Evolutionary conservation across 345 rosid genomes (phyloP).

Genomic region (Salix purpurea): DNA sequence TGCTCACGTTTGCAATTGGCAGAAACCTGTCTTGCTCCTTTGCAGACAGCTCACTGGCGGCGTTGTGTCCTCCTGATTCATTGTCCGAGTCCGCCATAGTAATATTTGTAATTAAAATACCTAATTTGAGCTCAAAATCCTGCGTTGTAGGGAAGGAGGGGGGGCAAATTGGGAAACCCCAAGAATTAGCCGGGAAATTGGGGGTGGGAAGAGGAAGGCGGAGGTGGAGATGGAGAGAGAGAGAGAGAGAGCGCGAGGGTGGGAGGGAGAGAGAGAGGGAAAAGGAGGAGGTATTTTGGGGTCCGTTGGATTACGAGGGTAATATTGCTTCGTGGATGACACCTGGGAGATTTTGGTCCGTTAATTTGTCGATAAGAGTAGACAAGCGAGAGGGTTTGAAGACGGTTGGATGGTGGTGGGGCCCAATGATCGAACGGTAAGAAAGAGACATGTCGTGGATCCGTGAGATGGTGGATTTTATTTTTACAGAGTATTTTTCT

Average conservation of each 20-base stretch:
- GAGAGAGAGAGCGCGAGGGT: background rate
- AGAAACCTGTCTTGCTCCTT: constrained; percentile 68
- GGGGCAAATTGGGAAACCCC: background rate
- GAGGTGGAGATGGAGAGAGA: background rate
- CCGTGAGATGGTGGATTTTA: background rate
- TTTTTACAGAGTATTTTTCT: constrained; percentile 7
- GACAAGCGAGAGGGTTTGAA: constrained; percentile 10
- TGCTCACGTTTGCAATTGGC: constrained; percentile 73
- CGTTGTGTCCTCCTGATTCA: constrained; percentile 51
- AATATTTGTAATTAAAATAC: background rate
- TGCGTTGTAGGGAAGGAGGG: background rate
- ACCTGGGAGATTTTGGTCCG: constrained; percentile 44
- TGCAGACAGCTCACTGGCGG: constrained; percentile 31
- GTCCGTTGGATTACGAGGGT: constrained; percentile 55
- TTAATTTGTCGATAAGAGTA: constrained; percentile 55
- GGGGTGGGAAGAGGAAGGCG: background rate
- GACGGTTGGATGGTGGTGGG: constrained; percentile 33
- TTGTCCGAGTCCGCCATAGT: constrained; percentile 67
- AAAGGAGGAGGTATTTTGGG: constrained; percentile 16
- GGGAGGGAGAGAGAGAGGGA: background rate
- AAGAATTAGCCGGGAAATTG: background rate
- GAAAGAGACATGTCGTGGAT: constrained; percentile 17
- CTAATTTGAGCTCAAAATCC: background rate
- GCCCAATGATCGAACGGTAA: background rate
- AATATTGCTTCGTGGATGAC: constrained; percentile 42